Conservation (phyloP, 164 flowering plant species). For the Nymphaea colorata region DNA sequence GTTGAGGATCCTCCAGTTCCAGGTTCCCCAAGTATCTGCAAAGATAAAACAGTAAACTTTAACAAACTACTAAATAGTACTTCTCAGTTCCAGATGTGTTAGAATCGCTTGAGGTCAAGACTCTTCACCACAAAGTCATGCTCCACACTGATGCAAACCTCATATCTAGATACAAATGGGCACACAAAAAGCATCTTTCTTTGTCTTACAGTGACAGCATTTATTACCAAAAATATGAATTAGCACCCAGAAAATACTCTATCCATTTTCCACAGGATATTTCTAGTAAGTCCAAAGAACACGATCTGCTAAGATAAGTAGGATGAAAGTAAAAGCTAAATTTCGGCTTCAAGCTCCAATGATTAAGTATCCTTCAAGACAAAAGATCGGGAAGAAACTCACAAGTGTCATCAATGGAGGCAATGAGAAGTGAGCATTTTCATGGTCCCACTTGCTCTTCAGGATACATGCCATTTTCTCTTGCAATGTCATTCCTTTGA, state of each 20-base stretch:
- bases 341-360: neutral
- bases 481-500: slow-evolving; percentile 29
- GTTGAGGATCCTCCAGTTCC: slow-evolving; percentile 99
- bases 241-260: too few relatives aligned
- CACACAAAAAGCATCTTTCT: neutral
- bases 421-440: slow-evolving; percentile 65
- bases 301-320: neutral
- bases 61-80: too few relatives aligned
- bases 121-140: neutral
- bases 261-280: neutral
- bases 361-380: neutral
- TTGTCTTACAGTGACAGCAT: too few relatives aligned
- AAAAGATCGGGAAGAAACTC: slow-evolving; percentile 15
- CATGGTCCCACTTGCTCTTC: slow-evolving; percentile 86
- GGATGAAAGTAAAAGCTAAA: neutral
- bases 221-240: too few relatives aligned
- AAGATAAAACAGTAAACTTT: neutral
- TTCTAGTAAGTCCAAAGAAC: neutral
- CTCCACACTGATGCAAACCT: neutral
- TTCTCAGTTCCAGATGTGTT: neutral
- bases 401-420: slow-evolving; percentile 96
- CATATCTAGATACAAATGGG: neutral
- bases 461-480: slow-evolving; percentile 50
- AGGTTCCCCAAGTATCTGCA: slow-evolving; percentile 92
- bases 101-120: neutral